A percentile compares a stretch with the other conserved stretches of the same genome.
Conservation (phyloP, 176 grass and related monocot species). For the Carex littledalei region DNA sequence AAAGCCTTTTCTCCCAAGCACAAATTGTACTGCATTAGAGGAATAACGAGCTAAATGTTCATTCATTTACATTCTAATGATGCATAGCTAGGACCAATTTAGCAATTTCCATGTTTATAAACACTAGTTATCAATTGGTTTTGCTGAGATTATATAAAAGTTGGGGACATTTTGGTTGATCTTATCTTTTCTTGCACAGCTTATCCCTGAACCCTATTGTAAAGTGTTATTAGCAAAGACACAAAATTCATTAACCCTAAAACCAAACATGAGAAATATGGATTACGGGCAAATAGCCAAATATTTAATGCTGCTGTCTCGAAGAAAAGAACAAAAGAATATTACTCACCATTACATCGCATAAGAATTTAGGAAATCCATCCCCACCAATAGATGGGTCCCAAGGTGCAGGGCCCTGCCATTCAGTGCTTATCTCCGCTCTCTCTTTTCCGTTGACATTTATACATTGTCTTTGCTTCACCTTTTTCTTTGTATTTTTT, state of each 20-base stretch:
- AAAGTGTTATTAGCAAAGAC: not conserved
- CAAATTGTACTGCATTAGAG: not conserved
- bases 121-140: not conserved
- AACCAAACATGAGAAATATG: not conserved
- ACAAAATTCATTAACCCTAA: not conserved
- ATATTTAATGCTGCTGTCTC: not conserved
- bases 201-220: not conserved
- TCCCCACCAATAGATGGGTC: slow-evolving; percentile 72
- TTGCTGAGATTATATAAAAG: not conserved
- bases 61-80: not conserved
- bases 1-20: not conserved
- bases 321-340: not conserved
- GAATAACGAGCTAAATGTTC: not conserved
- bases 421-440: slow-evolving; percentile 45
- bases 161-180: not conserved
- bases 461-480: slow-evolving; percentile 29
- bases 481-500: slow-evolving; percentile 51
- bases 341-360: slow-evolving; percentile 86
- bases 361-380: slow-evolving; percentile 75
- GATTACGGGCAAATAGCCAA: not conserved
- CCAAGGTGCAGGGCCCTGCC: slow-evolving; percentile 76
- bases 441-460: slow-evolving; percentile 43
- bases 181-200: not conserved
- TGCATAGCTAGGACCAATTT: not conserved
- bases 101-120: not conserved